Conservation (phyloP, 768 basidiomycete species). For the Stropharia rugosoannulata region DNA sequence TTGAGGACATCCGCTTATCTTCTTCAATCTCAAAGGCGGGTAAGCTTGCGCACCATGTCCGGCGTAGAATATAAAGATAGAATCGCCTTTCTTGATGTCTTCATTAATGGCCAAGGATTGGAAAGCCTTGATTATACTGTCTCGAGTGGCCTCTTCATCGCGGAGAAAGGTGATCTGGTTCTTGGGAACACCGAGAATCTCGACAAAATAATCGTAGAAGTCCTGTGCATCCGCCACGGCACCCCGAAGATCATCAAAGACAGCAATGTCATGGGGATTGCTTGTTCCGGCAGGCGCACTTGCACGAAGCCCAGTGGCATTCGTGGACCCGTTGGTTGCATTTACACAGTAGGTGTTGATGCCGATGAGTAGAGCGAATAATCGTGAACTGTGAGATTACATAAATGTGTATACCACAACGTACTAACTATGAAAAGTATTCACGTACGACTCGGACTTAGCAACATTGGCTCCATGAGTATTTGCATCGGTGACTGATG, state of each 20-base stretch:
- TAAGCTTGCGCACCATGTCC: constrained; percentile 9
- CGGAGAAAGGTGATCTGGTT: constrained; percentile 2
- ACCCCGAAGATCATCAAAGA: constrained; percentile 4
- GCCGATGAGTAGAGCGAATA: no score
- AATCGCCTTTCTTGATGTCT: not conserved
- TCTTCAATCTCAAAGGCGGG: not conserved
- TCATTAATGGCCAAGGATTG: not conserved
- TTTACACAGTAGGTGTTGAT: no score
- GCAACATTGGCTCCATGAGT: no score
- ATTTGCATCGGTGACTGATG: no score
- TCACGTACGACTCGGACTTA: no score
- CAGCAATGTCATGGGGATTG: not conserved
- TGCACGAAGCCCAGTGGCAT: no score
- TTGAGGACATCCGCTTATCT: not conserved
- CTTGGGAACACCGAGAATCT: not conserved
- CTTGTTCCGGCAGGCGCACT: no score
- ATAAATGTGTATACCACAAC: no score
- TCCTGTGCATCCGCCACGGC: constrained; percentile 5
- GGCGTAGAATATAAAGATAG: constrained; percentile 12
- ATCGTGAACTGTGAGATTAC: no score
- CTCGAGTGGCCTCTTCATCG: constrained; percentile 8
- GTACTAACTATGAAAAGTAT: no score
- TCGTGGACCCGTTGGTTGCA: no score
- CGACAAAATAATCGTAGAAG: constrained; percentile 2
- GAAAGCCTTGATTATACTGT: constrained; percentile 8